Conservation (phyloP, 192 early-diverging fungal species). For the Umbelopsis isabellina region DNA sequence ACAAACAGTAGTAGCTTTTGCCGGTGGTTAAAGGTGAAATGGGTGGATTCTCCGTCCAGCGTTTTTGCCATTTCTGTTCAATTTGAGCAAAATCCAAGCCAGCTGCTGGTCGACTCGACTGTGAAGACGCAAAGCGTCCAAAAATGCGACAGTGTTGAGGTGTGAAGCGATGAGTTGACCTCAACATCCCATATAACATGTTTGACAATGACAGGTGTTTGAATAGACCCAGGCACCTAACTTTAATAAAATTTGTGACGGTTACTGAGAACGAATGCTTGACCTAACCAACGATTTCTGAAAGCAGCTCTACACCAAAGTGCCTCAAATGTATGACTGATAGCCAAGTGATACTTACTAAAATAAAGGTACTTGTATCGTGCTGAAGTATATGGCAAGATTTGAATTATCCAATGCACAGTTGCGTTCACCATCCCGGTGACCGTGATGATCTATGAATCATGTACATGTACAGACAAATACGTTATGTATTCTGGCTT, state of each 20-base stretch:
- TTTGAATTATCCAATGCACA: no score
- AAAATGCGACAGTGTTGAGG: neutral
- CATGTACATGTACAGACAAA: no score
- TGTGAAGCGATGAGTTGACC: neutral
- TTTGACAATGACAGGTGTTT: neutral
- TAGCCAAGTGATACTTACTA: no score
- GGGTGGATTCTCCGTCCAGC: constrained; percentile 45
- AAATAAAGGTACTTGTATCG: no score
- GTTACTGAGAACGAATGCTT: neutral
- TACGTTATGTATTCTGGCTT: no score
- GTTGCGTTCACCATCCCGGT: no score
- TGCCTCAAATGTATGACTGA: no score
- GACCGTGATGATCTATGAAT: no score
- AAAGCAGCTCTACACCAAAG: no score
- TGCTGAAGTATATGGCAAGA: no score
- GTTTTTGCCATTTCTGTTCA: constrained; percentile 67
- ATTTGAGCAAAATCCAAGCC: constrained; percentile 49
- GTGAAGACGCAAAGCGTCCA: constrained; percentile 10
- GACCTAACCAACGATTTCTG: no score
- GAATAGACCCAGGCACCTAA: neutral
- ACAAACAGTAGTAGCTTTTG: constrained; percentile 79
- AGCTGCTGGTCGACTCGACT: constrained; percentile 25
- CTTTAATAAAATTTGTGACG: neutral
- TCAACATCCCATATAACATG: neutral
- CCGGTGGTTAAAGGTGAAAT: neutral